A percentile compares a stretch with the other conserved stretches of the same genome.
Conservation (phyloP, 495 filamentous ascomycete genomes). For the Penicillium cinerascens region DNA sequence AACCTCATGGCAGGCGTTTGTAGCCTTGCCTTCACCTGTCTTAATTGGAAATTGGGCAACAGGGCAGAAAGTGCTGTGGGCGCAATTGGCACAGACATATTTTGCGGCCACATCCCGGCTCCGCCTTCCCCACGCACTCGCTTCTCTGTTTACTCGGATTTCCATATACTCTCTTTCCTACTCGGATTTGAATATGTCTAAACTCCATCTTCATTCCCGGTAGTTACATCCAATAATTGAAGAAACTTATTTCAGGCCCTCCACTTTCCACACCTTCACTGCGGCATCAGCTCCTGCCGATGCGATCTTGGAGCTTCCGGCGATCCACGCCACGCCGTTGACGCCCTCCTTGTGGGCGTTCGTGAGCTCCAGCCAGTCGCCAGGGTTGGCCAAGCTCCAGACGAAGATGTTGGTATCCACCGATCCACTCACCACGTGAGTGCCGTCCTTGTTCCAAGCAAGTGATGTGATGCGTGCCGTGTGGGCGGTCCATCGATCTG, state of each 20-base stretch:
- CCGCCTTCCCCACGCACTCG: conserved; percentile 13
- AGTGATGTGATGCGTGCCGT: conserved; percentile 81
- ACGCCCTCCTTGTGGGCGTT: conserved; percentile 97
- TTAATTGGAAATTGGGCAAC: neutral
- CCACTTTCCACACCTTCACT: conserved; percentile 84
- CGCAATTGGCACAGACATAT: neutral
- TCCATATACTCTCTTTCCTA: neutral
- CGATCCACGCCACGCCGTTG: conserved; percentile 80
- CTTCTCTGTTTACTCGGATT: neutral
- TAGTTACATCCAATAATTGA: neutral
- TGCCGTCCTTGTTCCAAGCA: conserved; percentile 72
- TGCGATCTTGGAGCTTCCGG: conserved; percentile 62
- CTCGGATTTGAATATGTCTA: neutral
- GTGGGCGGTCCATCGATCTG: conserved; percentile 83
- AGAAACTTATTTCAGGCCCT: conserved; percentile 49
- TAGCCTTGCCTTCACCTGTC: neutral
- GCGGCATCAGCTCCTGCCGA: conserved; percentile 84
- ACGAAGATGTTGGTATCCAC: conserved; percentile 89
- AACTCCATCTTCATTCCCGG: neutral
- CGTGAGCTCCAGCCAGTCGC: conserved; percentile 68
- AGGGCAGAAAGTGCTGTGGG: neutral
- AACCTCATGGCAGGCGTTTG: neutral
- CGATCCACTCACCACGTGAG: conserved; percentile 76
- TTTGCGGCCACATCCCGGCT: conserved; percentile 13
- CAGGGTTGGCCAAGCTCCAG: conserved; percentile 84